Evolutionary conservation across 2,329 filamentous ascomycete genomes (phyloP).

Genomic region (Ascochyta viciae-villosae): DNA sequence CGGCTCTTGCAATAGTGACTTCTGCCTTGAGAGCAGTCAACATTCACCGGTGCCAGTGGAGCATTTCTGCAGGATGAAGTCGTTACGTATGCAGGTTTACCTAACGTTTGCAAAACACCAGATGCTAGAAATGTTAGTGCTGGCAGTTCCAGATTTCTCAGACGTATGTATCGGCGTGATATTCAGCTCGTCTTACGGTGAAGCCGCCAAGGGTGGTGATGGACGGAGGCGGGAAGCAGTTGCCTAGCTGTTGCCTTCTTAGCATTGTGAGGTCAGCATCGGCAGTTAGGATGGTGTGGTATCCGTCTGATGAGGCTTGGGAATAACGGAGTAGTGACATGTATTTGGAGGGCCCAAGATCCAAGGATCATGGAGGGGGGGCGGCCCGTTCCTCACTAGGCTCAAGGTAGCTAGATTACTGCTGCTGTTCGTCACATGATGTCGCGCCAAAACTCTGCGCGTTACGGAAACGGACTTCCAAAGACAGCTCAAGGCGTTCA

Average conservation of each 20-base stretch:
- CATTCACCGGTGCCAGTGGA: slow-evolving; percentile 46
- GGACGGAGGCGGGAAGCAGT: slow-evolving; percentile 23
- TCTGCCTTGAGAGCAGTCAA: slow-evolving; percentile 40
- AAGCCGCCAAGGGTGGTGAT: slow-evolving; percentile 27
- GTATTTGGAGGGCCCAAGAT: neutral
- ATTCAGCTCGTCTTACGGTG: slow-evolving; percentile 40
- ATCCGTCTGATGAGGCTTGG: neutral
- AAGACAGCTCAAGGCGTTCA: too few species aligned
- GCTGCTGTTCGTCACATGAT: too few species aligned
- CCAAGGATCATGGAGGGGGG: slow-evolving; percentile 9
- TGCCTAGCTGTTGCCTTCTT: slow-evolving; percentile 41
- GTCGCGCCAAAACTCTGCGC: too few species aligned
- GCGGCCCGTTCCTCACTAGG: neutral
- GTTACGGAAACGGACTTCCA: too few species aligned
- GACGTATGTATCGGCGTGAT: slow-evolving; percentile 14
- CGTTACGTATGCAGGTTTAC: slow-evolving; percentile 15
- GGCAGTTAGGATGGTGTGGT: neutral
- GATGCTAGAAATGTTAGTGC: slow-evolving; percentile 24
- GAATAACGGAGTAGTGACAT: neutral
- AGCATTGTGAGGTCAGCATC: neutral
- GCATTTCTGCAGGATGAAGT: slow-evolving; percentile 18
- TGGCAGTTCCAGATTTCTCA: slow-evolving; percentile 20
- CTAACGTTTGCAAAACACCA: slow-evolving; percentile 31
- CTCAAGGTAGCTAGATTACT: neutral
- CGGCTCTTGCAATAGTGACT: slow-evolving; percentile 26